Conservation (phyloP, 2,329 filamentous ascomycete species). For the Nannizziopsis arthrosporioides region DNA sequence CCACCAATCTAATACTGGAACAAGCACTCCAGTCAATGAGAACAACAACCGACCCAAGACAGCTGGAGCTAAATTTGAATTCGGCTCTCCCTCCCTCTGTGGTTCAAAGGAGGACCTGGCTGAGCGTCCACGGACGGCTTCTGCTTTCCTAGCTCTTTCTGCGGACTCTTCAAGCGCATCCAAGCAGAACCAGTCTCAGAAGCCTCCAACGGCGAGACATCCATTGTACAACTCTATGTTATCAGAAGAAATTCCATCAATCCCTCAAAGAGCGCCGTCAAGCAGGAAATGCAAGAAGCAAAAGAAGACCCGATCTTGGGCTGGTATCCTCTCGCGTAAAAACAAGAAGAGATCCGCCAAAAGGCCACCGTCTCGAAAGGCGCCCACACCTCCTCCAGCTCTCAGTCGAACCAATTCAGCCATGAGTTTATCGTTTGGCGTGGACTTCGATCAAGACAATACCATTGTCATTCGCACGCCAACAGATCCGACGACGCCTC, state of each 20-base stretch:
- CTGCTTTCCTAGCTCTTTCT: slow-evolving; percentile 20
- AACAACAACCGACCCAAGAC: slow-evolving; percentile 32
- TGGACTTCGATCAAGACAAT: slow-evolving; percentile 40
- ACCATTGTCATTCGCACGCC: slow-evolving; percentile 38
- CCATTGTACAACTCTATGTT: slow-evolving; percentile 5
- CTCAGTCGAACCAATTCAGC: slow-evolving; percentile 33
- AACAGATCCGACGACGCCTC: slow-evolving; percentile 27
- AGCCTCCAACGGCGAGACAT: not conserved
- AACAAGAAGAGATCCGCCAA: slow-evolving; percentile 36
- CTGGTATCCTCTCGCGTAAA: slow-evolving; percentile 42
- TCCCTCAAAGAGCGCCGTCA: not conserved
- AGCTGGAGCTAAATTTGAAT: slow-evolving; percentile 30
- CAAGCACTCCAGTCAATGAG: slow-evolving; percentile 13
- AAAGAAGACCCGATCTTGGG: slow-evolving; percentile 62
- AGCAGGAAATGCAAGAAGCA: slow-evolving; percentile 38
- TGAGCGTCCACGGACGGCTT: slow-evolving; percentile 34
- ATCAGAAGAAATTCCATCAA: slow-evolving; percentile 2
- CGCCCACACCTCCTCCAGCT: slow-evolving; percentile 36
- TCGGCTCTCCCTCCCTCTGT: slow-evolving; percentile 15
- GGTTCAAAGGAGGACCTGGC: slow-evolving; percentile 15
- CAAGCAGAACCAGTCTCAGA: not conserved
- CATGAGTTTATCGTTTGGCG: slow-evolving; percentile 32
- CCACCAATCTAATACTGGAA: slow-evolving; percentile 47
- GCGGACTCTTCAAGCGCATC: not conserved
- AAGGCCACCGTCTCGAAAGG: slow-evolving; percentile 27